Conservation (phyloP, 768 basidiomycete species). For the Gymnopilus dilepis region DNA sequence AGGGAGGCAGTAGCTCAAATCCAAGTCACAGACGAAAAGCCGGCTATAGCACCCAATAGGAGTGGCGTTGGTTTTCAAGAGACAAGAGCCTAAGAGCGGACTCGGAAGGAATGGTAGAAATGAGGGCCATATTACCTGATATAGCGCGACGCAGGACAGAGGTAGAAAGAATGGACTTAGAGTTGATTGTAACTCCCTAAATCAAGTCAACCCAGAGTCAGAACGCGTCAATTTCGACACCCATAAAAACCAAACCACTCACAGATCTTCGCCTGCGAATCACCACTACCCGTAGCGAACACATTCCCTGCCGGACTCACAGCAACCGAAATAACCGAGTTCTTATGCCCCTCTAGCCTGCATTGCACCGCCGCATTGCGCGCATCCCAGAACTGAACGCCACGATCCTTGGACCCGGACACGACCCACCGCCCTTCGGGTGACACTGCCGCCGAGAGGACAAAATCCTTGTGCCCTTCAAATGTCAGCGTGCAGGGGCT, state of each 20-base stretch:
- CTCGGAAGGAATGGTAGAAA: too few species aligned
- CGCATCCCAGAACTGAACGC: conserved; percentile 94
- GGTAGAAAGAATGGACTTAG: too few species aligned
- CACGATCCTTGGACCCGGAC: conserved; percentile 92
- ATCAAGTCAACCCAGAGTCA: too few species aligned
- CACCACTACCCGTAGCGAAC: conserved; percentile 59
- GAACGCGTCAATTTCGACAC: too few species aligned
- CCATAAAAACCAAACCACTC: conserved; percentile 13
- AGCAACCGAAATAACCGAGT: conserved; percentile 59
- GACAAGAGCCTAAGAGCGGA: too few species aligned
- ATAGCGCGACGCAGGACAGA: too few species aligned
- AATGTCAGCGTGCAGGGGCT: conserved; percentile 77
- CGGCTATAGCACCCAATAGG: too few species aligned
- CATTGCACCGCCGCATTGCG: conserved; percentile 79
- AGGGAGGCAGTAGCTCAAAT: too few species aligned
- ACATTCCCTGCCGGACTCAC: conserved; percentile 50
- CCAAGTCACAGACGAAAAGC: too few species aligned
- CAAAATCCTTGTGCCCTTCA: conserved; percentile 82
- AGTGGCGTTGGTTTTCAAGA: too few species aligned
- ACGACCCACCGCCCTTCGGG: conserved; percentile 95
- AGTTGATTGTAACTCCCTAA: too few species aligned
- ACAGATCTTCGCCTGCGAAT: conserved; percentile 60
- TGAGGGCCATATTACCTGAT: too few species aligned
- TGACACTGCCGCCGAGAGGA: conserved; percentile 67
- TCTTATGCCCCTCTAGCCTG: conserved; percentile 83